phyloP scores from a whole-genome alignment of 1,284 basidiomycete species.

The Heliocybe sulcata region DNA sequence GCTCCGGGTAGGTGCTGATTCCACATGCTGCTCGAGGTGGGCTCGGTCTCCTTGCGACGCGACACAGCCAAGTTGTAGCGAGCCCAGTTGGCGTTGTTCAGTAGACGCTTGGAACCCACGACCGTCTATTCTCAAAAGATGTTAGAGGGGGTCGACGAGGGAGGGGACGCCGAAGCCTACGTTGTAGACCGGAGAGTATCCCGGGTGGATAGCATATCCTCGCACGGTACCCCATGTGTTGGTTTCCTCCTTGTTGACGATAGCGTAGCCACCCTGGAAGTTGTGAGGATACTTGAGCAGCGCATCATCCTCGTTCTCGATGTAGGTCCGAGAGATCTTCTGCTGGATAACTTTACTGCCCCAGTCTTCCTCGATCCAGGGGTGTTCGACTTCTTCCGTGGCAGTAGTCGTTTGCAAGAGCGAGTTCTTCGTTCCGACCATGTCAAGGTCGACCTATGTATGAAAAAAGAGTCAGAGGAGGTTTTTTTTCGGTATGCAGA shows the following conservation, averaged over 20 bases:
- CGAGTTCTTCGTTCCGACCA: slow-evolving; percentile 53
- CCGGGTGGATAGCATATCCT: slow-evolving; percentile 51
- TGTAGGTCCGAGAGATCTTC: slow-evolving; percentile 38
- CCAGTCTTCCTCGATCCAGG: slow-evolving; percentile 62
- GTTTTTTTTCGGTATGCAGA: slow-evolving; percentile 12
- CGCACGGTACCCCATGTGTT: slow-evolving; percentile 52
- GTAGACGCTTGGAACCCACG: slow-evolving; percentile 47
- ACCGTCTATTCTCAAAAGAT: slow-evolving; percentile 32
- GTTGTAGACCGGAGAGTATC: slow-evolving; percentile 42
- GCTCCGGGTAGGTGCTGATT: slow-evolving; percentile 54
- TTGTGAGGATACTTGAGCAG: slow-evolving; percentile 45
- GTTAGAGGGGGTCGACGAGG: not conserved
- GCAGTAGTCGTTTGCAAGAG: slow-evolving; percentile 41
- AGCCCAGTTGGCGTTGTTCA: slow-evolving; percentile 59
- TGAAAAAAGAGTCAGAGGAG: not conserved
- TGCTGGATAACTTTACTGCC: slow-evolving; percentile 46
- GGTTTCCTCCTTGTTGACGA: slow-evolving; percentile 50
- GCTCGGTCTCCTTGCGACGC: slow-evolving; percentile 51
- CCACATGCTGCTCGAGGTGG: slow-evolving; percentile 47
- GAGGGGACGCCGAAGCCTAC: slow-evolving; percentile 23
- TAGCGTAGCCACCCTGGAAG: slow-evolving; percentile 45
- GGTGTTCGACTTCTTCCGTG: slow-evolving; percentile 39
- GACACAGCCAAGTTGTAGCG: slow-evolving; percentile 57
- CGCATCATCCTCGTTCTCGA: slow-evolving; percentile 51
- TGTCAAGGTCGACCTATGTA: slow-evolving; percentile 43